These are phyloP conservation scores for Pythium folliculosum DNA, from an alignment of 352 stramenopile genomes.

Conservation along the genomic window DNA sequence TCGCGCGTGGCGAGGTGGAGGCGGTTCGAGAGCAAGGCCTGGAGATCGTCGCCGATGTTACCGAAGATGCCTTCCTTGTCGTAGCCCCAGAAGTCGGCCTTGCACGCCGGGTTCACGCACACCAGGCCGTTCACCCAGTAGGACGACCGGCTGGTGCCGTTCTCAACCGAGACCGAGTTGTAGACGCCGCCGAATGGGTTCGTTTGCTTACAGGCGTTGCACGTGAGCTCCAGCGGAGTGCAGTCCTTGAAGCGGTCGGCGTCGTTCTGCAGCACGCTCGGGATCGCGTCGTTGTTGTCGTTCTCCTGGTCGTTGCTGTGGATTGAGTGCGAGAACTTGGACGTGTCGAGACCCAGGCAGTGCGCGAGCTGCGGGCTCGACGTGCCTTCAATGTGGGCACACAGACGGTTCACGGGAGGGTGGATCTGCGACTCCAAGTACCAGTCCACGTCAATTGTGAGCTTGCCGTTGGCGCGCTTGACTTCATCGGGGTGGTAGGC, in stretches of 20 bases:
- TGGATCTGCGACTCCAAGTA: slow-evolving; percentile 97
- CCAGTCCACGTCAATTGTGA: slow-evolving; percentile 95
- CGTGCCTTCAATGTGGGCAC: slow-evolving; percentile 98
- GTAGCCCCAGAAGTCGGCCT: slow-evolving; percentile 82
- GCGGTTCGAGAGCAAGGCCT: slow-evolving; percentile 79
- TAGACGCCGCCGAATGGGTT: slow-evolving; percentile 81
- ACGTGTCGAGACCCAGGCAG: slow-evolving; percentile 95
- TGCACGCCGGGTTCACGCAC: slow-evolving; percentile 67
- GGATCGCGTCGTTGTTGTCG: slow-evolving; percentile 83
- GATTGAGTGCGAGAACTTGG: slow-evolving; percentile 91
- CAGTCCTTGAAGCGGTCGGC: slow-evolving; percentile 90
- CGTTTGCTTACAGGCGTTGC: slow-evolving; percentile 58
- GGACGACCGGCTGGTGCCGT: slow-evolving; percentile 10
- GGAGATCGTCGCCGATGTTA: slow-evolving; percentile 69
- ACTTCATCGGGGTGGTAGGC: slow-evolving; percentile 91
- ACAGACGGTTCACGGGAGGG: slow-evolving; percentile 97
- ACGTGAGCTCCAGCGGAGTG: slow-evolving; percentile 72
- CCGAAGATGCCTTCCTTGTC: slow-evolving; percentile 77
- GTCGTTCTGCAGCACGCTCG: slow-evolving; percentile 87
- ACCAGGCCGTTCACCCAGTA: slow-evolving; percentile 53
- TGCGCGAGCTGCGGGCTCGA: slow-evolving; percentile 93
- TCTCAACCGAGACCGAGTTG: slow-evolving; percentile 20
- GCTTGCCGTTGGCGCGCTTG: slow-evolving; percentile 64
- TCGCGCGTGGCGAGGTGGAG: slow-evolving; percentile 81
- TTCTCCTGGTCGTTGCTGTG: slow-evolving; percentile 85